These are phyloP conservation scores for Plasmopara muralis DNA, from an alignment of 352 stramenopile genomes.

Conservation along the genomic window DNA sequence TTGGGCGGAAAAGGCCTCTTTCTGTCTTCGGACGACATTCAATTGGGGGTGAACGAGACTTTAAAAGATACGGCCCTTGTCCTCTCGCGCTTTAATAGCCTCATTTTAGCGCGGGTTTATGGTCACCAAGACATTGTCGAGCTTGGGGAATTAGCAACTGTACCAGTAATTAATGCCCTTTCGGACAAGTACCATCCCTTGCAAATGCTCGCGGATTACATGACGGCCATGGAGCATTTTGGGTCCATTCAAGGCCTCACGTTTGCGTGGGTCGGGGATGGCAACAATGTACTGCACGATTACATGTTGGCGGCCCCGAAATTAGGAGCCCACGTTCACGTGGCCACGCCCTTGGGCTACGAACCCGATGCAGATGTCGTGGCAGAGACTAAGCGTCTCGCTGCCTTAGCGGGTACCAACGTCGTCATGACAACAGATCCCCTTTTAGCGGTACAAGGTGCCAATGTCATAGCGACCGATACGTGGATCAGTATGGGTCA, in stretches of 20 bases:
- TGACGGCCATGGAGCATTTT: slow-evolving; percentile 92
- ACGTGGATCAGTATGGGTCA: slow-evolving; percentile 97
- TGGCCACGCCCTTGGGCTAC: slow-evolving; percentile 92
- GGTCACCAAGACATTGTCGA: slow-evolving; percentile 86
- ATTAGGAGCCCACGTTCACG: slow-evolving; percentile 85
- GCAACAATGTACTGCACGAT: slow-evolving; percentile 97
- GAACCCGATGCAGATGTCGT: slow-evolving; percentile 88
- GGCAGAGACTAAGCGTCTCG: slow-evolving; percentile 84
- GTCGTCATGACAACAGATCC: slow-evolving; percentile 86
- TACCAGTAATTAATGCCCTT: slow-evolving; percentile 98
- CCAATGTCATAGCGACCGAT: slow-evolving; percentile 95
- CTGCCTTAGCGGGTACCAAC: slow-evolving; percentile 57
- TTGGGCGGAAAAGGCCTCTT: slow-evolving; percentile 96
- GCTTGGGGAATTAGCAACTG: slow-evolving; percentile 83
- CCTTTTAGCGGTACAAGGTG: slow-evolving; percentile 88
- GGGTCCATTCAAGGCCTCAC: slow-evolving; percentile 86
- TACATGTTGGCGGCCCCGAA: slow-evolving; percentile 93
- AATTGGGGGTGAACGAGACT: slow-evolving; percentile 97
- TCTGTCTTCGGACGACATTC: slow-evolving; percentile 95
- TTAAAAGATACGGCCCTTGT: slow-evolving; percentile 88
- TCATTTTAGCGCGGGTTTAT: slow-evolving; percentile 96
- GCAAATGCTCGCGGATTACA: slow-evolving; percentile 96
- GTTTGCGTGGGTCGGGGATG: slow-evolving; percentile 96
- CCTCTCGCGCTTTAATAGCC: slow-evolving; percentile 92
- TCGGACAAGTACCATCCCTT: slow-evolving; percentile 97